A percentile compares a stretch with the other conserved stretches of the same genome.
Evolutionary conservation across 2,329 filamentous ascomycete species (phyloP).

Genomic region (Helicocarpus griseus): DNA sequence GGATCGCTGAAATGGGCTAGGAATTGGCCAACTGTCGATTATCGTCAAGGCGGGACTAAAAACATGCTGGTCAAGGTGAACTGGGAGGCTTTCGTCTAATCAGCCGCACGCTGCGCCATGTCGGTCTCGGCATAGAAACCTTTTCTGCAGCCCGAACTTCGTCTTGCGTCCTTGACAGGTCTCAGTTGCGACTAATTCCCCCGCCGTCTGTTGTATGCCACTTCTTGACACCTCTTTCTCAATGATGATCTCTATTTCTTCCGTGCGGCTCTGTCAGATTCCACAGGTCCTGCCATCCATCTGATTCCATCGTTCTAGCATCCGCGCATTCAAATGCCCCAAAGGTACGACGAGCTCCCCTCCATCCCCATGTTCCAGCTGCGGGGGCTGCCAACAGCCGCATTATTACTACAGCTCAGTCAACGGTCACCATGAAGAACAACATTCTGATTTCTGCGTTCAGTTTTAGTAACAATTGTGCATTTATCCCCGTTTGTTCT

Average conservation of each 20-base stretch:
- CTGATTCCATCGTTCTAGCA: background rate
- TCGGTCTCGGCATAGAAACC: slow-evolving; percentile 1
- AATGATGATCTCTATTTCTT: background rate
- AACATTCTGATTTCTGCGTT: background rate
- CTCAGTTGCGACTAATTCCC: background rate
- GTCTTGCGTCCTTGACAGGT: background rate
- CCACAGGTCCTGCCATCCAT: background rate
- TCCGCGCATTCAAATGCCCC: background rate
- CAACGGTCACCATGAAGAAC: background rate
- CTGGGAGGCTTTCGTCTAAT: slow-evolving; percentile 5
- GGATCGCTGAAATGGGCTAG: background rate
- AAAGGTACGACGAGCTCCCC: background rate
- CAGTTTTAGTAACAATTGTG: no score
- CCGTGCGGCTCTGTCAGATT: background rate
- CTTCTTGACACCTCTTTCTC: background rate
- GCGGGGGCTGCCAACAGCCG: background rate
- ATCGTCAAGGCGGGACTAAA: background rate
- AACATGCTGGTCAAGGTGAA: background rate
- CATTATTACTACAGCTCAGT: background rate
- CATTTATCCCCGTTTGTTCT: no score
- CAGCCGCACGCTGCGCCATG: slow-evolving; percentile 9
- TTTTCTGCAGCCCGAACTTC: background rate
- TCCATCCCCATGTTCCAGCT: background rate
- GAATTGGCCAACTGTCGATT: background rate
- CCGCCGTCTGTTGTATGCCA: background rate